phyloP scores from a whole-genome alignment of 2,329 filamentous ascomycete species.

The Monosporascus sp. region DNA sequence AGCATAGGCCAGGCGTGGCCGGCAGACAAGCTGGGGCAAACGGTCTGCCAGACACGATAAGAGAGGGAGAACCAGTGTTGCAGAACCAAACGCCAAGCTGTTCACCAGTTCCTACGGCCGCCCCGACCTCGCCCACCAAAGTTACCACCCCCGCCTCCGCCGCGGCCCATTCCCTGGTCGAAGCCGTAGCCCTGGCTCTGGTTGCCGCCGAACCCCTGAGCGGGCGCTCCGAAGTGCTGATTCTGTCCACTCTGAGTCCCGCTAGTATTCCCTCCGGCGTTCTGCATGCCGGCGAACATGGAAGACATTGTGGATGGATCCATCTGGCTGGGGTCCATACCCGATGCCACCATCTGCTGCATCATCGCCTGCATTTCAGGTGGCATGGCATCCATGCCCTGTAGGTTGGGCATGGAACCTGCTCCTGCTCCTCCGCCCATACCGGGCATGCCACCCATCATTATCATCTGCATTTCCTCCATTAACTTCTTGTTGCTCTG shows the following conservation, averaged over 20 bases:
- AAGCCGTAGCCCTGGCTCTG: constrained; percentile 46
- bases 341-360: constrained; percentile 64
- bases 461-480: constrained; percentile 63
- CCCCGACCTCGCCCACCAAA: constrained; percentile 25
- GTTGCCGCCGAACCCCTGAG: constrained; percentile 44
- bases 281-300: constrained; percentile 58
- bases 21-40: background rate
- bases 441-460: constrained; percentile 53
- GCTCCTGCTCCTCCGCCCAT: constrained; percentile 28
- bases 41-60: too few species aligned
- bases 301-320: constrained; percentile 53
- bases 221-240: constrained; percentile 45
- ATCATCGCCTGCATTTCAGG: constrained; percentile 66
- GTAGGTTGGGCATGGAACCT: constrained; percentile 36
- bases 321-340: constrained; percentile 64
- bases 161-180: constrained; percentile 27
- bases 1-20: too few species aligned
- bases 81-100: too few species aligned
- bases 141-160: constrained; percentile 20
- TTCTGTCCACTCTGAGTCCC: constrained; percentile 45
- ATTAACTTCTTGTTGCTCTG: constrained; percentile 74
- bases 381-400: constrained; percentile 59
- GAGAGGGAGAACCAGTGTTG: background rate
- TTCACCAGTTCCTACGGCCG: constrained; percentile 26
- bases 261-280: constrained; percentile 32